Percentiles rank a stretch among this genome's conserved stretches.
Evolutionary conservation across 306 rosid genomes (phyloP).

Genomic region (Malus asiatica): DNA sequence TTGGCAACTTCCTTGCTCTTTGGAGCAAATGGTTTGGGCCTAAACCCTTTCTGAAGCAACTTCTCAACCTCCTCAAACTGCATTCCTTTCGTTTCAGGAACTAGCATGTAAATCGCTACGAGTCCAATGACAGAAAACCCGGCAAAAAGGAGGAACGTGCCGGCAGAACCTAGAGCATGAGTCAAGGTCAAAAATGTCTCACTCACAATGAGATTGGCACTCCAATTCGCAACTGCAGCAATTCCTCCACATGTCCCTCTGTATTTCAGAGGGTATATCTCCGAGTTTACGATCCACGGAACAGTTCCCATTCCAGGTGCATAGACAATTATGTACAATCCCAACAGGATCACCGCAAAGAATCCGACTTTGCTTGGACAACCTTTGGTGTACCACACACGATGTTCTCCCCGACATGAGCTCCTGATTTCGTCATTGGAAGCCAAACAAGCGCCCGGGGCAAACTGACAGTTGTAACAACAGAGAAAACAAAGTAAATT

Average conservation of each 20-base stretch:
- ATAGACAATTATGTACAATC: slow-evolving; percentile 53
- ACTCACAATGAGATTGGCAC: slow-evolving; percentile 59
- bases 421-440: slow-evolving; percentile 22
- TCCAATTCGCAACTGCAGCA: slow-evolving; percentile 79
- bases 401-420: slow-evolving; percentile 24
- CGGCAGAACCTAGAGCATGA: slow-evolving; percentile 41
- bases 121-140: slow-evolving; percentile 53
- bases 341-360: slow-evolving; percentile 56
- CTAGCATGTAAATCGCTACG: slow-evolving; percentile 35
- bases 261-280: slow-evolving; percentile 68
- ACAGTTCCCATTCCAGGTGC: slow-evolving; percentile 81
- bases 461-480: slow-evolving; percentile 31
- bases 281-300: slow-evolving; percentile 82
- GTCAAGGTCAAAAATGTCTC: slow-evolving; percentile 61
- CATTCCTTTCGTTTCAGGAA: slow-evolving; percentile 67
- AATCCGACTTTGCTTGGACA: slow-evolving; percentile 69
- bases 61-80: slow-evolving; percentile 61
- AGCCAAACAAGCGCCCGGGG: slow-evolving; percentile 70
- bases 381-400: slow-evolving; percentile 64
- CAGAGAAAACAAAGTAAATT: background rate
- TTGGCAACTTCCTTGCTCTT: background rate
- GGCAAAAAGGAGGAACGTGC: slow-evolving; percentile 71
- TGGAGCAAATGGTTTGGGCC: slow-evolving; percentile 11
- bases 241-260: slow-evolving; percentile 79
- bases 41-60: slow-evolving; percentile 43